Evolutionary conservation across 306 rosid species (phyloP), one percentile per base, ranked within the genome.

Genomic region (Corylus americana): DNA sequence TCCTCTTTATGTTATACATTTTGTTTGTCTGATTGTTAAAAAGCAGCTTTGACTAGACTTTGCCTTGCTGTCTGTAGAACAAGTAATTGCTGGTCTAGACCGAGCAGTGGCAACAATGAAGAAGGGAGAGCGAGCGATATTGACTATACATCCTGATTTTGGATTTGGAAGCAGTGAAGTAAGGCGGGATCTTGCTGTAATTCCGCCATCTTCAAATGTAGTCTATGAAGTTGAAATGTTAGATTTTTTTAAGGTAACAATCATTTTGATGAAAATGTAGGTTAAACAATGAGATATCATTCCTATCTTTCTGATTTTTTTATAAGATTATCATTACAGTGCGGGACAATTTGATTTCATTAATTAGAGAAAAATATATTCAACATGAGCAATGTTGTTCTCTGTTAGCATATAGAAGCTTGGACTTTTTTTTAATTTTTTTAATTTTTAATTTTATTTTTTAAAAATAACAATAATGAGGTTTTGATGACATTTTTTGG

Each of bases 11-110:
- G 45, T 42, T 66, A 18, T 71, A 27, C 69, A 59, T 75, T 64
- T 29, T 59, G 4, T 29, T 70, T 72, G 53, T 42, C 11, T 11
- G 62, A 50, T 48, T 39, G 72, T 75, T 45, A 57, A 68, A 74
- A 72, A 69, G 58, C 48, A 53, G 58, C 62, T 62, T 75, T 80
- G 55, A 61, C 73, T 61, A 37, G 78, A 29, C 11, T 80, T 53
- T 72, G 44, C 70, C 53, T 63, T 48, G 44, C 69, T 85, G 51
- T 69, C 57, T 86, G 79, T 69, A 90, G 94, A 92, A 76, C 89
- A 88, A 88, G 97, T 90, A 77, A 83, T 92, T 79, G 53, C 69
- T 69, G 91, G 97, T 77, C 78, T 92, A 73, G 97, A 90, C 79
- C 81, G 66, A 77, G 92, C 88, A 7, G 89, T 87, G 77, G 89